phyloP scores from a whole-genome alignment of 1,139 yeast genomes.

The Saccharomycopsis crataegensis region DNA sequence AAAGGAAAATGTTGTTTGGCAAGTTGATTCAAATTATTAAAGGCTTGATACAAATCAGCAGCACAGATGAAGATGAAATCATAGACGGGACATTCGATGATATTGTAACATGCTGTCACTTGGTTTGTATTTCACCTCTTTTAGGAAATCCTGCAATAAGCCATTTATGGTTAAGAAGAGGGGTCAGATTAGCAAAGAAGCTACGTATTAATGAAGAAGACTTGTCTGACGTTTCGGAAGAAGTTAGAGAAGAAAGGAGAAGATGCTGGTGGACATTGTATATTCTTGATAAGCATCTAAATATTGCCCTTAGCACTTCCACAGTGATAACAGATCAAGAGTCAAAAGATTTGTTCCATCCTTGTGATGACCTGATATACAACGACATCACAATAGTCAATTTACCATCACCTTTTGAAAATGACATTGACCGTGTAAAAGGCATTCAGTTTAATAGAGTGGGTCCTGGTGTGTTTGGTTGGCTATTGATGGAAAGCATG shows the following conservation, averaged over 20 bases:
- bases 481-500: slow-evolving; percentile 23
- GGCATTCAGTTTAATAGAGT: slow-evolving; percentile 19
- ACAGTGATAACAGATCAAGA: slow-evolving; percentile 30
- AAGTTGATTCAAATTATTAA: neutral
- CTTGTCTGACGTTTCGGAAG: slow-evolving; percentile 24
- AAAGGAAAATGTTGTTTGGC: slow-evolving; percentile 20
- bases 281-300: slow-evolving; percentile 34
- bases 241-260: slow-evolving; percentile 33
- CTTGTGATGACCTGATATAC: slow-evolving; percentile 32
- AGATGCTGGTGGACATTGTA: slow-evolving; percentile 38
- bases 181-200: slow-evolving; percentile 30
- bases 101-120: slow-evolving; percentile 31
- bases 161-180: slow-evolving; percentile 34
- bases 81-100: slow-evolving; percentile 29
- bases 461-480: slow-evolving; percentile 25
- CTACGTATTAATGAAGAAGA: slow-evolving; percentile 30
- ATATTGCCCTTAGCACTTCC: slow-evolving; percentile 33
- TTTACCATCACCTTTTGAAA: slow-evolving; percentile 16
- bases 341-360: slow-evolving; percentile 29
- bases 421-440: slow-evolving; percentile 20
- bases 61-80: slow-evolving; percentile 7
- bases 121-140: slow-evolving; percentile 34
- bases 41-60: slow-evolving; percentile 6
- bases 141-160: slow-evolving; percentile 34
- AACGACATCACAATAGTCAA: slow-evolving; percentile 16